Base-by-base conservation (phyloP, 176 grass and related monocot species). In the Avena insularis region DNA sequence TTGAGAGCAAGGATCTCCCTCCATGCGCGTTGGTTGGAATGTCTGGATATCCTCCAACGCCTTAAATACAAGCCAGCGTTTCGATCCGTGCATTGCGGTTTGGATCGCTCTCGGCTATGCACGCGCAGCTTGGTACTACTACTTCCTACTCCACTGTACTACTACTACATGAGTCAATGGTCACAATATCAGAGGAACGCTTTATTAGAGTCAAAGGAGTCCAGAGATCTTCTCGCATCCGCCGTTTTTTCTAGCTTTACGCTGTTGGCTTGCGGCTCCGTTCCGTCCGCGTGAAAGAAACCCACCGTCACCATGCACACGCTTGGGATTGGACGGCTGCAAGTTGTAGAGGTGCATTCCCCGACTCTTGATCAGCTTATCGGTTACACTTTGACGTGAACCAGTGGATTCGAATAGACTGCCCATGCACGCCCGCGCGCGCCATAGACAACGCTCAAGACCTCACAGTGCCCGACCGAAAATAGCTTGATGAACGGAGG, bases 241-340 rank as follows among this genome's bases (percentile, higher is more conserved):
- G 72, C 72, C 48, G 47, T 51, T 75, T 76, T 75, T 76, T 53
- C 23, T 53, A 53, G 72, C 72, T 76, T 76, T 76, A 76, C 47
- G 72, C 48, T 16, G 21, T 29, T 27, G 71, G 71, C 45, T 75
- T 75, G 71, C 46, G 46, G n/a, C 46, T 50, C 49, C 46, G 5
- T 75, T 50, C 13, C 45, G n/a, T 75, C 23, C 45, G 46, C 45
- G 12, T 75, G 12, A 75, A 50, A 53, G 12, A 53, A 31, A 76
- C 48, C 13, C 72, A 76, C 47, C 72, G 17, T 31, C 72, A 76
- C 47, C 72, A 53, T 31, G 72, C 23, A 43, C 40, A 53, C 72
- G 48, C 48, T 53, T 53, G 23, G 4, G 16, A 29, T 76, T 76
- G 48, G 72, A 76, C 48, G 48, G 23, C 72, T 53, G 72, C 72